phyloP scores from a whole-genome alignment of 2,329 filamentous ascomycete species.

The Grosmannia penicillata region DNA sequence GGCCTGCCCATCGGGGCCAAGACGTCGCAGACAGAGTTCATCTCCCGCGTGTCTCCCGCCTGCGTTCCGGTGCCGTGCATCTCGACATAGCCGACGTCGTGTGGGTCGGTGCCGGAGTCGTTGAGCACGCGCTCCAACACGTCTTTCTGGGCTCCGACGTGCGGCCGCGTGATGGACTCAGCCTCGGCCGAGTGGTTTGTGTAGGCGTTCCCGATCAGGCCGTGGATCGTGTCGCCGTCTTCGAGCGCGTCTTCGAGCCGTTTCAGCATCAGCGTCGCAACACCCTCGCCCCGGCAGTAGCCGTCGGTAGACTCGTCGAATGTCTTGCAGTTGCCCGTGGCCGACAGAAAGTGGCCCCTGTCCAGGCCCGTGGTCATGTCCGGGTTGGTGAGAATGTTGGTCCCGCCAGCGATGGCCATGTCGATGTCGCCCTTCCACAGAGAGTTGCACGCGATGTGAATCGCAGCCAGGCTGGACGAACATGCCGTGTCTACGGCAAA shows the following conservation, averaged over 20 bases:
- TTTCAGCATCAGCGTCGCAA: constrained; percentile 29
- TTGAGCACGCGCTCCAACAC: constrained; percentile 12
- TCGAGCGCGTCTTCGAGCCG: constrained; percentile 27
- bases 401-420: constrained; percentile 62
- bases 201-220: constrained; percentile 41
- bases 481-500: constrained; percentile 64
- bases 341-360: constrained; percentile 56
- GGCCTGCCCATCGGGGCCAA: not conserved
- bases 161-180: constrained; percentile 48
- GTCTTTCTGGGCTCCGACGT: constrained; percentile 27
- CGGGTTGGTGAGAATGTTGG: constrained; percentile 67
- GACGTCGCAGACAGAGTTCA: constrained; percentile 28
- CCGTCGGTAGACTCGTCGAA: constrained; percentile 17
- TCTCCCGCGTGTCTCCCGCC: constrained; percentile 13
- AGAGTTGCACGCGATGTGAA: constrained; percentile 59
- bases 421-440: constrained; percentile 64
- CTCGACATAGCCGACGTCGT: constrained; percentile 20
- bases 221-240: constrained; percentile 34
- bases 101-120: constrained; percentile 7
- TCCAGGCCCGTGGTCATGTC: constrained; percentile 63
- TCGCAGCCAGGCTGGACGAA: constrained; percentile 56
- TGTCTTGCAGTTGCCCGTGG: not conserved
- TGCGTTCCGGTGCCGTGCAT: constrained; percentile 31
- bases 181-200: constrained; percentile 52
- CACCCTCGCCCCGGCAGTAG: constrained; percentile 20